Base-by-base conservation (phyloP, 1,284 basidiomycete species). In the Ganoderma meredithae region DNA sequence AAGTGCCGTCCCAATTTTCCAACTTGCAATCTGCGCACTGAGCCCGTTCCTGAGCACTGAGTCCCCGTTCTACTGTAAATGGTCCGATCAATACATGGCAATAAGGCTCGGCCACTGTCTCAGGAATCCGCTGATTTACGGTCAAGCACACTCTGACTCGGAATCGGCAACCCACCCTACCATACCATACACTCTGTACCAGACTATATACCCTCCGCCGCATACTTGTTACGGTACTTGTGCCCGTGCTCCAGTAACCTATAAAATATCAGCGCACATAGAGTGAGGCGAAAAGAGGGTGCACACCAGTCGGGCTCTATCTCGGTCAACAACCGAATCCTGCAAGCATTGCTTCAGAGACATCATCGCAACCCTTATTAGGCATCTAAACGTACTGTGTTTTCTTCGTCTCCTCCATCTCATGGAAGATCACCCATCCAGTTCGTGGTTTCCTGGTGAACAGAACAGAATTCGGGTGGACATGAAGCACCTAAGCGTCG, bases 361-460 rank as follows among this genome's bases (percentile, higher is more conserved):
- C 25, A 25, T 55, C 13, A 36, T 47, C 9, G 4, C 33, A 7
- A 19, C 31, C 12, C 6, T 2, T 47, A 22, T 0, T 27, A 3
- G 12, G 4, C 31, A 31, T n/a, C 58, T 40, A 31, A 10, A 58
- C 91, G 74, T 75, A 94, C 93, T 94, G 91, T 36, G 88, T 91
- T 80, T 97, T 98, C 72, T 95, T 96, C 0, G 97, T 98, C 79
- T 98, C 96, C 74, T 97, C 90, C 80, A 99, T 92, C 78, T 99
- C 97, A 77, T 98, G 95, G 77, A 93, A 99, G 27, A 99, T 85
- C 7, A 99, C 95, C 95, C 95, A 99, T 12, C 94, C 94, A 0
- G 92, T 92, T 19, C 89, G 85, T 1, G 97, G 94, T 74, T 94
- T 95, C 47, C 98, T 85, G 2, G 96, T 98, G 78, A 99, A 99